phyloP scores from a whole-genome alignment of 352 stramenopile species.

The Phytophthora pisi region DNA sequence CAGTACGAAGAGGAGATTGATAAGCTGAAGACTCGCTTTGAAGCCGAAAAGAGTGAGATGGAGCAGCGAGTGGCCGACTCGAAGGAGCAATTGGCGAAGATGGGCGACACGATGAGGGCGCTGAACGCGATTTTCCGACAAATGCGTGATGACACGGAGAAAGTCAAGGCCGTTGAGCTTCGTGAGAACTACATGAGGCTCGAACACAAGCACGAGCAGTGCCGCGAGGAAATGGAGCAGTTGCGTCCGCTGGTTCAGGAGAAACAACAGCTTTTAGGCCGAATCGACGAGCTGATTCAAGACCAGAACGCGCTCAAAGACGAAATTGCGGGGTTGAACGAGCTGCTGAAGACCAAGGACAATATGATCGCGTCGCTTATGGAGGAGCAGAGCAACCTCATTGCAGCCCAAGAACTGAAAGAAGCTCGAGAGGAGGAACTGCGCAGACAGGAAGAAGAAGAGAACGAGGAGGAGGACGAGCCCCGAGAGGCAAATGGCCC shows the following conservation, averaged over 20 bases:
- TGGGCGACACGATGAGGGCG: conserved; percentile 93
- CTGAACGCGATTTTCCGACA: conserved; percentile 94
- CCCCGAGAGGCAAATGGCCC: background rate
- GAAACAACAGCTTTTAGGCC: conserved; percentile 52
- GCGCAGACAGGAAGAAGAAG: conserved; percentile 39
- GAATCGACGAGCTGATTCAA: conserved; percentile 36
- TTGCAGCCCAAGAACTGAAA: conserved; percentile 67
- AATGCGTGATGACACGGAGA: conserved; percentile 92
- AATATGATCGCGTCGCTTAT: conserved; percentile 68
- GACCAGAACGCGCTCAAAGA: conserved; percentile 50
- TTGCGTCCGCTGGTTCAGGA: conserved; percentile 59
- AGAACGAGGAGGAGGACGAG: conserved; percentile 52
- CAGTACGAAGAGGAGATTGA: conserved; percentile 64
- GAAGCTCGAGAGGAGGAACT: conserved; percentile 59
- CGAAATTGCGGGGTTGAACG: conserved; percentile 46
- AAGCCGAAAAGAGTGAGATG: conserved; percentile 62
- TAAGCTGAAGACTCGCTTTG: conserved; percentile 48
- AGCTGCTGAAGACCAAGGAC: conserved; percentile 61
- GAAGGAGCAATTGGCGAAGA: conserved; percentile 87
- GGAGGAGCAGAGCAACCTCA: conserved; percentile 77
- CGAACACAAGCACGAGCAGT: conserved; percentile 67
- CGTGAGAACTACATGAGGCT: conserved; percentile 79
- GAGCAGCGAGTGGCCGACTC: conserved; percentile 70
- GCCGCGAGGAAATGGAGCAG: conserved; percentile 63
- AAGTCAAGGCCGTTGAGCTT: conserved; percentile 89